phyloP scores from a whole-genome alignment of 2,329 filamentous ascomycete genomes.

The Mycosphaerella sp. region DNA sequence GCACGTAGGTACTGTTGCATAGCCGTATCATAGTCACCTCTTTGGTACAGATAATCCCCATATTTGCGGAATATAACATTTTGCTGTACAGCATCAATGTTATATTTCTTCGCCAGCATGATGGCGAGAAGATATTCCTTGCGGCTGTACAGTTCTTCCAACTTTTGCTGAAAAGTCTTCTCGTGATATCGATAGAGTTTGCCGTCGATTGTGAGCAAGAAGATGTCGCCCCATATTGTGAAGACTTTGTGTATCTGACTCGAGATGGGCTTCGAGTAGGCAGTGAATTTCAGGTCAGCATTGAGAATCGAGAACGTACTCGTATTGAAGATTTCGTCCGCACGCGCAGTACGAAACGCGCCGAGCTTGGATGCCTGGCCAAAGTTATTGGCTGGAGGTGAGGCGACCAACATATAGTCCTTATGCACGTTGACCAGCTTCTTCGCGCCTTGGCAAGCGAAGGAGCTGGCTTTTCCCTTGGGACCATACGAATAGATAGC shows the following conservation, averaged over 20 bases:
- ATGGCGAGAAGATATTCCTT: slow-evolving; percentile 90
- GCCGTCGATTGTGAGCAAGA: slow-evolving; percentile 82
- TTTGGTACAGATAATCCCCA: slow-evolving; percentile 89
- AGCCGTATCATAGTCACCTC: slow-evolving; percentile 93
- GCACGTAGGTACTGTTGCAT: slow-evolving; percentile 98
- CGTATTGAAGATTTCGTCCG: slow-evolving; percentile 76
- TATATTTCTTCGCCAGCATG: slow-evolving; percentile 83
- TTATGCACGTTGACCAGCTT: slow-evolving; percentile 70
- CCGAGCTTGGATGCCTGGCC: slow-evolving; percentile 58
- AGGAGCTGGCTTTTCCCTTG: slow-evolving; percentile 78
- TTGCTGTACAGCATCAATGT: slow-evolving; percentile 72
- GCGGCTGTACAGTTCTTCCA: slow-evolving; percentile 89
- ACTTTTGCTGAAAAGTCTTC: slow-evolving; percentile 79
- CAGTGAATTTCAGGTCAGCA: slow-evolving; percentile 81
- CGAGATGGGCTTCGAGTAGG: slow-evolving; percentile 78
- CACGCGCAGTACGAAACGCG: slow-evolving; percentile 64
- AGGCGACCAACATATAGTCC: slow-evolving; percentile 82
- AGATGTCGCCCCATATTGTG: slow-evolving; percentile 84
- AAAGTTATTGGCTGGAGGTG: slow-evolving; percentile 60
- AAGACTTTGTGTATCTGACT: slow-evolving; percentile 76
- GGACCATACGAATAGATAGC: slow-evolving; percentile 89
- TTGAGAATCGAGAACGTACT: slow-evolving; percentile 90
- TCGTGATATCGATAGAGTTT: slow-evolving; percentile 90
- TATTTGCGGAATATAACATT: slow-evolving; percentile 91
- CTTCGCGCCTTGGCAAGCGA: slow-evolving; percentile 88